Percentiles rank a stretch among this genome's conserved stretches.
Conservation (phyloP, 805 yeast genomes). For the Wickerhamiella sergipiensis region DNA sequence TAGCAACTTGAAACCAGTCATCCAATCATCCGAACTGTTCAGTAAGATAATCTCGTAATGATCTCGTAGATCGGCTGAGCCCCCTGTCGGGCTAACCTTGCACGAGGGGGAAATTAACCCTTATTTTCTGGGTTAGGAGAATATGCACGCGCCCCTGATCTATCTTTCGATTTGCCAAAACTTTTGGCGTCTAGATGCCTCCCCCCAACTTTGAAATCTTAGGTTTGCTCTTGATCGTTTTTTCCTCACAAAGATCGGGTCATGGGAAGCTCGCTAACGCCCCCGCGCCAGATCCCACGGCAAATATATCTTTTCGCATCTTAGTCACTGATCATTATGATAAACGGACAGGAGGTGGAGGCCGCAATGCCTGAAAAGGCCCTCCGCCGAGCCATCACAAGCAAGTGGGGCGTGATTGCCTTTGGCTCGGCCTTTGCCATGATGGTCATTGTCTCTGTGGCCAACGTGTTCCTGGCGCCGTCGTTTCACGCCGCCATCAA, state of each 20-base stretch:
- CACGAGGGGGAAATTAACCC: not conserved
- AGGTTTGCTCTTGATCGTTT: not conserved
- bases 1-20: too few relatives aligned
- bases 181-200: not conserved
- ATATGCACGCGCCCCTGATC: not conserved
- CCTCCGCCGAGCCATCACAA: slow-evolving; percentile 5
- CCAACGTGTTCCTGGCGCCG: slow-evolving; percentile 14
- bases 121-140: not conserved
- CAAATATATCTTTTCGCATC: not conserved
- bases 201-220: not conserved
- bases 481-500: slow-evolving; percentile 11
- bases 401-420: slow-evolving; percentile 13
- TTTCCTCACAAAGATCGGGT: not conserved
- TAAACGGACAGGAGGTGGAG: not conserved
- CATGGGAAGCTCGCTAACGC: not conserved
- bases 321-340: not conserved
- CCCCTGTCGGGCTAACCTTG: too few relatives aligned
- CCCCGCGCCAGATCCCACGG: not conserved
- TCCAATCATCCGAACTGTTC: too few relatives aligned
- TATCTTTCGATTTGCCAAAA: not conserved
- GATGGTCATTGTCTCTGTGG: slow-evolving; percentile 9
- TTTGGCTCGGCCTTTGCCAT: slow-evolving; percentile 10
- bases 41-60: too few relatives aligned
- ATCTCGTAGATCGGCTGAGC: not conserved
- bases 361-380: not conserved